phyloP scores from a whole-genome alignment of 2,329 filamentous ascomycete species.

The Fusarium falciforme region DNA sequence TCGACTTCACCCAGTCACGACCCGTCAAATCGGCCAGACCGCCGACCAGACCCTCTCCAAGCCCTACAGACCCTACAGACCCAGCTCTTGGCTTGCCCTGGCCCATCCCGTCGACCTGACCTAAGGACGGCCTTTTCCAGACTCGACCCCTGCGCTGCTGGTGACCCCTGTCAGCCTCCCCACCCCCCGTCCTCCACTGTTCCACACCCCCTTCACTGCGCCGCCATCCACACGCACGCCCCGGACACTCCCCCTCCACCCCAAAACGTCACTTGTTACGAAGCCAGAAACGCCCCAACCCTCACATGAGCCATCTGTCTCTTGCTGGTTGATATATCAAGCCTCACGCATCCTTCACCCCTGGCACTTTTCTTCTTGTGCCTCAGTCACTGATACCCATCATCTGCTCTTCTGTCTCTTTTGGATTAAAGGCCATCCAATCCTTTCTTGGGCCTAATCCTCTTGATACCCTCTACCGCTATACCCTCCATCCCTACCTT shows the following conservation, averaged over 20 bases:
- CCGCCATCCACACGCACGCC: slow-evolving; percentile 1
- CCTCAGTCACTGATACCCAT: slow-evolving; percentile 36
- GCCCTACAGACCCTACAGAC: neutral
- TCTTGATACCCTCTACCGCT: slow-evolving; percentile 12
- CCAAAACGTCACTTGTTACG: slow-evolving; percentile 57
- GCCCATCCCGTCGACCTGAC: neutral
- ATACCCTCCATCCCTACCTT: slow-evolving; percentile 3
- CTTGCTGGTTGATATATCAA: slow-evolving; percentile 45
- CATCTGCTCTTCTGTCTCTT: slow-evolving; percentile 25
- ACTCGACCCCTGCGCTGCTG: neutral
- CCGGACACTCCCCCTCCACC: slow-evolving; percentile 21
- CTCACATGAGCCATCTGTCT: slow-evolving; percentile 46
- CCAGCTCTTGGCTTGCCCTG: neutral
- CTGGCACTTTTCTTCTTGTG: slow-evolving; percentile 25
- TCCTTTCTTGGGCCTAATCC: slow-evolving; percentile 17
- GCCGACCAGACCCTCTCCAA: slow-evolving; percentile 2
- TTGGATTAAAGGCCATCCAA: slow-evolving; percentile 21
- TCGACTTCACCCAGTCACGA: neutral
- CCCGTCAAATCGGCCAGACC: slow-evolving; percentile 29
- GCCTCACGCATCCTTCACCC: slow-evolving; percentile 40
- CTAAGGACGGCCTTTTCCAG: neutral
- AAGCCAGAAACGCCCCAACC: slow-evolving; percentile 43
- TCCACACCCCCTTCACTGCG: slow-evolving; percentile 55
- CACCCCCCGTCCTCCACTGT: slow-evolving; percentile 6
- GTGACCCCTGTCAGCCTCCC: neutral